Conservation (phyloP, 257 asterid genomes). For the Anisodus acutangulus region DNA sequence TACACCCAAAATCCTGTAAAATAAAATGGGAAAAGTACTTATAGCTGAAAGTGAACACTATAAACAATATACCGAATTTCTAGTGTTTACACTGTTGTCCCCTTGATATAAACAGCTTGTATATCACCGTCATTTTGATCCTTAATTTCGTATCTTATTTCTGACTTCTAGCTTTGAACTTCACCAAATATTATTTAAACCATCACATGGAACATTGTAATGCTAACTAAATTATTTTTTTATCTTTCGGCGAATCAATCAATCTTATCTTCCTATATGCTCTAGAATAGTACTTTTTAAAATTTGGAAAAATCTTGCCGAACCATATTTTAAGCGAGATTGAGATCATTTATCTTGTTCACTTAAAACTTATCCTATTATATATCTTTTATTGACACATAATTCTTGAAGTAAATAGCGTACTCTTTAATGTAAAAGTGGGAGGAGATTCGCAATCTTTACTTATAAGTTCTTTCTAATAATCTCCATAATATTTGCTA, state of each 20-base stretch:
- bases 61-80: not conserved
- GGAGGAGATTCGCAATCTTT: no score
- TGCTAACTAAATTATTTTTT: not conserved
- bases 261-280: not conserved
- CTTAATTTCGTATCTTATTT: not conserved
- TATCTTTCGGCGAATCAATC: not conserved
- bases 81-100: not conserved
- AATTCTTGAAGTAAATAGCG: not conserved
- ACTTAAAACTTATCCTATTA: not conserved
- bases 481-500: no score
- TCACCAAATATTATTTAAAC: not conserved
- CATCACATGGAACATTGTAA: not conserved
- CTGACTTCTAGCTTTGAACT: not conserved
- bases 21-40: not conserved
- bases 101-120: not conserved
- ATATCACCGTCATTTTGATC: not conserved
- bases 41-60: no score
- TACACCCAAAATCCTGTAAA: not conserved
- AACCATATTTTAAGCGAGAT: not conserved
- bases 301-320: not conserved
- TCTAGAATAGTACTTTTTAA: not conserved
- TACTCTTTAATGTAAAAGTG: not conserved
- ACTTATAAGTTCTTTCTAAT: no score
- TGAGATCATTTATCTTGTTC: not conserved
- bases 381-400: not conserved